Conservation (phyloP, 352 stramenopile genomes). For the Phytophthora citricola region DNA sequence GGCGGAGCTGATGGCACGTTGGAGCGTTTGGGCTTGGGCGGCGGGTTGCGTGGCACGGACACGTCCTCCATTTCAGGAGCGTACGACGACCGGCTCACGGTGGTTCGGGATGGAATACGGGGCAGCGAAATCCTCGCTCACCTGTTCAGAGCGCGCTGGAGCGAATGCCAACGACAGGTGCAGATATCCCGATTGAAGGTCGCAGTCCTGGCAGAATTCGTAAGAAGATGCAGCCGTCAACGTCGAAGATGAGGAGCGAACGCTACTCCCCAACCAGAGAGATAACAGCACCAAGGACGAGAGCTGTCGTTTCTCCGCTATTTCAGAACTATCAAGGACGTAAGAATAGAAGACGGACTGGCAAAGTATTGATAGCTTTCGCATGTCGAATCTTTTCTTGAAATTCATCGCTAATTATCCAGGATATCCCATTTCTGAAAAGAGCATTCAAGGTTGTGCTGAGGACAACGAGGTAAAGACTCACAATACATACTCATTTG, state of each 20-base stretch:
- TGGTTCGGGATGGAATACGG: slow-evolving; percentile 35
- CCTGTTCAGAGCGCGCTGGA: slow-evolving; percentile 15
- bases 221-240: no score
- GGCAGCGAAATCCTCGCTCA: slow-evolving; percentile 53
- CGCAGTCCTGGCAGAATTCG: no score
- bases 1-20: slow-evolving; percentile 46
- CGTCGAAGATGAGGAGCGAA: no score
- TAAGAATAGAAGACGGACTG: slow-evolving; percentile 33
- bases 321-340: slow-evolving; percentile 16
- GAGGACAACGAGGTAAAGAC: not conserved
- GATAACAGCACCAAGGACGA: slow-evolving; percentile 8
- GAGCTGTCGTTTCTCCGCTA: slow-evolving; percentile 33
- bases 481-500: slow-evolving; percentile 32
- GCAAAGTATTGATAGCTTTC: slow-evolving; percentile 30
- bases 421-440: not conserved
- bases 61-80: slow-evolving; percentile 64
- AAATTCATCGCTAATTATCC: not conserved
- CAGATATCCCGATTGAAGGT: not conserved
- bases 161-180: slow-evolving; percentile 12
- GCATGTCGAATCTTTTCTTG: not conserved
- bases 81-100: slow-evolving; percentile 20
- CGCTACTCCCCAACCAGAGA: not conserved
- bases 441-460: no score
- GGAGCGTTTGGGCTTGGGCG: slow-evolving; percentile 76
- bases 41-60: slow-evolving; percentile 56